Evolutionary conservation across 129 eudicot genomes (phyloP), one percentile per base, ranked within the genome.

Genomic region (Chrysanthemum makinoi): DNA sequence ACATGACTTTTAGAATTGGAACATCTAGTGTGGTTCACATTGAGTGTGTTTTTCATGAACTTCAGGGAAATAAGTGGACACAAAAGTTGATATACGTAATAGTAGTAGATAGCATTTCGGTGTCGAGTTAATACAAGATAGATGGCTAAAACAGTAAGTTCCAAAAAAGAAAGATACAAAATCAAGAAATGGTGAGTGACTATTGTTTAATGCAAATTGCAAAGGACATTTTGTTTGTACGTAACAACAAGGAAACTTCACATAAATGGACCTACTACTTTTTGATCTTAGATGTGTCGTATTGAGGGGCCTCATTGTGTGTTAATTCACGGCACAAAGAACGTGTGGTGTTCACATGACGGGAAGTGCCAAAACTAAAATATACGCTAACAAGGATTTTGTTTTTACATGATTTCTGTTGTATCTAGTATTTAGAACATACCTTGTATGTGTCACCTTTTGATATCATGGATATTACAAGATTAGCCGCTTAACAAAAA

Each of bases 221-320:
- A 50, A 56, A 67, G 19, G 22, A 13, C 53, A 68, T 67, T 58
- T 67, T 75, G 61, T 57, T 67, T 13, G 66, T 67, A 14, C 33
- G 39, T 18, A 72, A 17, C 46, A 62, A 62, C 6, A 28, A 73
- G 30, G 2, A 70, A 56, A 28, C 18, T 13, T 17, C 1, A 49
- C 19, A 47, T 39, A 30, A 72, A 59, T 46, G 14, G 16, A 61
- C 16, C 14, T 53, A 58, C 49, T 60, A 49, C 46, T 58, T 60
- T 16, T 61, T 39, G 30, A 72, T 10, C 17, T 72, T 62, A n/a
- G 51, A 61, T 49, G 60, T 17, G 68, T 72, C 59, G 26, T 26
- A 48, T 46, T 35, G 54, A 69, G 6, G 24, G 62, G 4, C 50
- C 20, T 2, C 72, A 50, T 46, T 66, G 55, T 5, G 55, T 44